A percentile compares a stretch with the other conserved stretches of the same genome.
phyloP scores from a whole-genome alignment of 1,284 basidiomycete species.

The Cryptococcus sp. region DNA sequence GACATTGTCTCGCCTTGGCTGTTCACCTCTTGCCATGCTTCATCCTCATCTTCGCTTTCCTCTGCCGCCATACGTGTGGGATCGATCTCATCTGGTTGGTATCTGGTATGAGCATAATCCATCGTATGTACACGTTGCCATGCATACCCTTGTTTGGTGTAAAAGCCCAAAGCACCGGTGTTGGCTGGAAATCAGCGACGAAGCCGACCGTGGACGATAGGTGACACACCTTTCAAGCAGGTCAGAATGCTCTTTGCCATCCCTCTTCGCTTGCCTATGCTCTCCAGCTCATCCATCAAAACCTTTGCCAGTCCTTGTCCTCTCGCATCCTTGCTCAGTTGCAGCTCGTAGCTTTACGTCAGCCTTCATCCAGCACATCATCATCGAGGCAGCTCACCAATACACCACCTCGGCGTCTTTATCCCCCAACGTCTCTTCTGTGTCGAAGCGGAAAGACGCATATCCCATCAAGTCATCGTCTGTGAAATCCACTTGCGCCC shows the following conservation, averaged over 20 bases:
- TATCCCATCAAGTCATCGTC: slow-evolving; percentile 29
- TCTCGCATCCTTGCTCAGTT: slow-evolving; percentile 18
- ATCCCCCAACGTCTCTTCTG: slow-evolving; percentile 36
- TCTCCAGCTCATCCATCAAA: slow-evolving; percentile 32
- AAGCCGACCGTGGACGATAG: background rate
- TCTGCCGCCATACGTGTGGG: slow-evolving; percentile 34
- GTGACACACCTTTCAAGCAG: slow-evolving; percentile 36
- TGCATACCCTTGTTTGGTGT: slow-evolving; percentile 1
- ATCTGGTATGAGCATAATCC: slow-evolving; percentile 17
- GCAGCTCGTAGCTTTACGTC: slow-evolving; percentile 39
- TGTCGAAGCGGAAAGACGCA: slow-evolving; percentile 44
- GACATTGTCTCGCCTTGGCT: slow-evolving; percentile 3
- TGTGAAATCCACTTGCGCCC: slow-evolving; percentile 6
- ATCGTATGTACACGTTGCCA: background rate
- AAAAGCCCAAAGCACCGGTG: background rate
- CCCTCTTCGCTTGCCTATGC: slow-evolving; percentile 24
- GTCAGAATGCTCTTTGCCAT: slow-evolving; percentile 46
- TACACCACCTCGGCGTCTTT: slow-evolving; percentile 39
- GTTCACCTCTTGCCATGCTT: slow-evolving; percentile 5
- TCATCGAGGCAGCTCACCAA: slow-evolving; percentile 26
- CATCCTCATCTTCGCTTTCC: slow-evolving; percentile 6
- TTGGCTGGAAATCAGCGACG: background rate
- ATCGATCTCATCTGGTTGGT: slow-evolving; percentile 44
- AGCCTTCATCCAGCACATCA: background rate
- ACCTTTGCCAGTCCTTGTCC: slow-evolving; percentile 27